These are phyloP conservation scores for Rhododendron williamsianum DNA, from an alignment of 148 eudicot genomes.

Conservation along the genomic window DNA sequence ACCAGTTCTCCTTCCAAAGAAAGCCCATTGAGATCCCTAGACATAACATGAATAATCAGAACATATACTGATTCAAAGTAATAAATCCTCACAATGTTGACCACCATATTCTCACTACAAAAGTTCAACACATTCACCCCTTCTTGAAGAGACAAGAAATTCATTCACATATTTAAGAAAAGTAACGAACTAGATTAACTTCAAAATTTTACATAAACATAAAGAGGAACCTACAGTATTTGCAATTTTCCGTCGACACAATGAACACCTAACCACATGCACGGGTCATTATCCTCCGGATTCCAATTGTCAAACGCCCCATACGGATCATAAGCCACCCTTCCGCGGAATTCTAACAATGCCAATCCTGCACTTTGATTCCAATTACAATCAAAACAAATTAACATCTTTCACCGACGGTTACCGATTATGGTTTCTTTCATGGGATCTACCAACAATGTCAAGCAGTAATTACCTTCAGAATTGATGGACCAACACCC, in stretches of 20 bases:
- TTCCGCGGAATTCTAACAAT: conserved; percentile 51
- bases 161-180: not conserved
- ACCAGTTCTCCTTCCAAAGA: conserved; percentile 58
- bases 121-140: not conserved
- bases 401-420: not conserved
- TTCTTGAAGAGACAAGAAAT: conserved; percentile 5
- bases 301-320: conserved; percentile 65
- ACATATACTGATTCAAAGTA: not conserved
- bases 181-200: not conserved
- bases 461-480: conserved; percentile 51
- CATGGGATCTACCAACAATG: not conserved
- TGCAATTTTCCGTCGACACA: conserved; percentile 69
- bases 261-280: conserved; percentile 69
- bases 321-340: conserved; percentile 58
- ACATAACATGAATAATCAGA: conserved; percentile 7
- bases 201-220: not conserved
- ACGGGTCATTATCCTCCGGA: conserved; percentile 54
- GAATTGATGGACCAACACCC: conserved; percentile 59
- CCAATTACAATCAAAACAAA: conserved; percentile 6
- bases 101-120: not conserved
- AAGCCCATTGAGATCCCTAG: conserved; percentile 57
- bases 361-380: conserved; percentile 54
- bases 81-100: not conserved
- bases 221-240: conserved; percentile 61
- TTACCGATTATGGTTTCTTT: not conserved